Evolutionary conservation across 176 grass and related monocot species (phyloP), one percentile per base, ranked within the genome.

Genomic region (Paspalum notatum): DNA sequence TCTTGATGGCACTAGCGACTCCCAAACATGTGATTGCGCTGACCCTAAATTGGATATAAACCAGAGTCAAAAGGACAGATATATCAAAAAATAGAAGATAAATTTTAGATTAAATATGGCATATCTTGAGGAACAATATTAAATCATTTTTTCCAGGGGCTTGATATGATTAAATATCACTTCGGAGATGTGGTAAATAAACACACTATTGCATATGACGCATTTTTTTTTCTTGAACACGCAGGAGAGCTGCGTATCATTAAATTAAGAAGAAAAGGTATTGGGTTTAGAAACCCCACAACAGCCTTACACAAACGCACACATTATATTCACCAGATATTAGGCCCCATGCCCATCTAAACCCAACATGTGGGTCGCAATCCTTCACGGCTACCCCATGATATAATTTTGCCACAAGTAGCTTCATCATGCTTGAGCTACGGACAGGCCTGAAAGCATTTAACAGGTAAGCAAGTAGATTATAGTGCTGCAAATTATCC

Each of bases 21-120:
- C 95, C 95, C 95, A 94, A 75, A 66, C 89, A 85, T 95, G 93
- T 40, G 92, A 98, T 69, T 98, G 95, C 9, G 86, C 86, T 85
- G 95, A 95, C 75, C 92, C 90, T 95, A 87, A 78, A 88, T 83
- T 61, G n/a, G 45, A 37, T 65, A 74, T 66, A 84, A 22, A 72
- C 59, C 43, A 59, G 11, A 86, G 60, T 44, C 46, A 80, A 67
- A 10, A 62, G 55, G 51, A 80, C 17, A 84, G 72, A 78, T 40
- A 32, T 27, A 27, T 32, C 40, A 22, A 9, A 75, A 76, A 22
- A 56, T 27, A 59, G 17, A 68, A 64, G 38, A 16, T 26, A 87
- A 66, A 51, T 78, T 80, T 8, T 65, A 54, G 38, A 65, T 46
- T 64, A 50, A 14, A 38, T 12, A 87, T 43, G 48, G 7, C 1